Percentiles rank a stretch among this genome's conserved stretches.
Evolutionary conservation across 2,329 filamentous ascomycete species (phyloP).

Genomic region (Apiospora marii): DNA sequence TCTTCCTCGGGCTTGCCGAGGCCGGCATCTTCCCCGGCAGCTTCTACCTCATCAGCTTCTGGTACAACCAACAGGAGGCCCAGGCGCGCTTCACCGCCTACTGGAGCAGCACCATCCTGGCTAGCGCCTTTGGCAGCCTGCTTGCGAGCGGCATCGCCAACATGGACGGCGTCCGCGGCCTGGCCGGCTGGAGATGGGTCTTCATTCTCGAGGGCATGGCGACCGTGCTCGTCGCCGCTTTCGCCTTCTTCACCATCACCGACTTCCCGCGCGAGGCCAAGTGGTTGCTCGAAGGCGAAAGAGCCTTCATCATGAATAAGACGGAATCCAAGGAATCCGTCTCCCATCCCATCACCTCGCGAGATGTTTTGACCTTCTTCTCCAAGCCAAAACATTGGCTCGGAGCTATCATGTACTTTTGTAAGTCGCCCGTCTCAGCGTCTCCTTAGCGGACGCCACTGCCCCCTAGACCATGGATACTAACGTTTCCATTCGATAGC

Average conservation of each 20-base stretch:
- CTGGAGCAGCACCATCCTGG: slow-evolving; percentile 35
- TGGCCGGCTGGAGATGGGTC: slow-evolving; percentile 81
- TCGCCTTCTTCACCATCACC: slow-evolving; percentile 26
- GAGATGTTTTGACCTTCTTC: slow-evolving; percentile 29
- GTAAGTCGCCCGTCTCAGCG: slow-evolving; percentile 43
- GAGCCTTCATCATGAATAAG: slow-evolving; percentile 62
- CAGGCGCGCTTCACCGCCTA: slow-evolving; percentile 32
- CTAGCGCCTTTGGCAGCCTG: slow-evolving; percentile 26
- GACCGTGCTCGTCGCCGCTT: slow-evolving; percentile 33
- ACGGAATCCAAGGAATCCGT: background rate
- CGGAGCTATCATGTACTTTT: slow-evolving; percentile 37
- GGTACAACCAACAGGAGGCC: slow-evolving; percentile 45
- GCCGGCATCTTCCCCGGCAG: slow-evolving; percentile 43
- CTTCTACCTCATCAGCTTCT: slow-evolving; percentile 44
- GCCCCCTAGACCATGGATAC: no score
- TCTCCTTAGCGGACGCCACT: no score
- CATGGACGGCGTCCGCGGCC: slow-evolving; percentile 73
- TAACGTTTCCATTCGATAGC: no score
- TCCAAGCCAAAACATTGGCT: slow-evolving; percentile 31
- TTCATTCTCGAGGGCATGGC: slow-evolving; percentile 75
- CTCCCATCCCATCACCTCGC: background rate
- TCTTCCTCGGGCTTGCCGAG: slow-evolving; percentile 46
- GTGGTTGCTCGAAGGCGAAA: slow-evolving; percentile 77
- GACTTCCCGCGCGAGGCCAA: slow-evolving; percentile 65
- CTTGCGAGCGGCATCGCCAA: slow-evolving; percentile 47